A percentile compares a stretch with the other conserved stretches of the same genome.
phyloP scores from a whole-genome alignment of 2,329 filamentous ascomycete species.

The Talaromyces sp. region DNA sequence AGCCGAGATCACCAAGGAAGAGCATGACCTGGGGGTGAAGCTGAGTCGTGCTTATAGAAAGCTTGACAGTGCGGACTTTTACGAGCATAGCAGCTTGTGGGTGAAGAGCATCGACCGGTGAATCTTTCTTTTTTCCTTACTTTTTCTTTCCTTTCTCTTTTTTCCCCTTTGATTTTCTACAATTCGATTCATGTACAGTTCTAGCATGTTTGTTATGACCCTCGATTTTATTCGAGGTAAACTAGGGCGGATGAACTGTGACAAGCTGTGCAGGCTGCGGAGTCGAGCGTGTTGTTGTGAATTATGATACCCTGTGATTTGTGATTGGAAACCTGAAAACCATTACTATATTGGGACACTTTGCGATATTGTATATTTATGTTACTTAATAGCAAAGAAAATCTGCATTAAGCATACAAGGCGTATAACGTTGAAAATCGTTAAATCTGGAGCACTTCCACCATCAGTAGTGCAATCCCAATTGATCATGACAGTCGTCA shows the following conservation, averaged over 20 bases:
- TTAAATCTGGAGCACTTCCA: not conserved
- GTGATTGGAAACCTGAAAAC: not conserved
- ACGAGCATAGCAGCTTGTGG: conserved; percentile 62
- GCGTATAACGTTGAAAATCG: not conserved
- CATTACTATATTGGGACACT: not conserved
- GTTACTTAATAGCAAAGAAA: not conserved
- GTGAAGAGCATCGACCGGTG: conserved; percentile 63
- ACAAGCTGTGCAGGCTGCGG: not conserved
- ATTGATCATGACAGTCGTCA: not conserved
- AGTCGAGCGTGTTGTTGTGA: conserved; percentile 7
- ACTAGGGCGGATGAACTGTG: not conserved
- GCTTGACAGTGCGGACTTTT: conserved; percentile 55
- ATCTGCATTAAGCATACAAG: not conserved
- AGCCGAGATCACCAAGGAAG: conserved; percentile 66
- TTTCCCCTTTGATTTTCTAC: not conserved
- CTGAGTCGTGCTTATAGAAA: conserved; percentile 71
- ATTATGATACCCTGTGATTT: not conserved
- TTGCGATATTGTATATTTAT: not conserved
- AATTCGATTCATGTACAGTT: not conserved
- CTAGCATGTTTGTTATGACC: not conserved
- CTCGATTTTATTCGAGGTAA: not conserved
- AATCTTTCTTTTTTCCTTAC: not conserved
- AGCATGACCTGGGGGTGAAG: conserved; percentile 72
- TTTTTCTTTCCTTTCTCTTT: not conserved
- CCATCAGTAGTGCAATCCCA: not conserved